phyloP scores from a whole-genome alignment of 352 stramenopile species.

The Plasmopara muralis region DNA sequence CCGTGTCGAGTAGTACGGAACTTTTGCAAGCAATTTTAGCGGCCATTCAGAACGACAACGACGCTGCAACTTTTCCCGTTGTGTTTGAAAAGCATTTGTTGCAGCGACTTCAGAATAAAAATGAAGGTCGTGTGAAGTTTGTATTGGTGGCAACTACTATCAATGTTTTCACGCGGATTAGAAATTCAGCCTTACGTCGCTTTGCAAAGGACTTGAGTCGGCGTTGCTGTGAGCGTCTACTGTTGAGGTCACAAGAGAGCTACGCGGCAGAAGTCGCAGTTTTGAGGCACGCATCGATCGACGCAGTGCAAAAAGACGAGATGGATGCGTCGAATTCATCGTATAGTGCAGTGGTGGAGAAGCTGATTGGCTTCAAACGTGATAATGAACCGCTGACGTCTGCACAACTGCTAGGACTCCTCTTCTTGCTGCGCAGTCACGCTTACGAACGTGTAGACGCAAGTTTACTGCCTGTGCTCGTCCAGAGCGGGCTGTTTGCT shows the following conservation, averaged over 20 bases:
- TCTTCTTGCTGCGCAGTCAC: conserved; percentile 28
- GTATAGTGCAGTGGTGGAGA: conserved; percentile 18
- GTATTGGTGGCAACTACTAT: conserved; percentile 19
- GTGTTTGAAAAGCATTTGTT: conserved; percentile 23
- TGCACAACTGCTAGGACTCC: conserved; percentile 28
- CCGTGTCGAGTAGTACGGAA: conserved; percentile 5
- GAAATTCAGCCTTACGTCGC: conserved; percentile 9
- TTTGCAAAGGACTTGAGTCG: conserved; percentile 15
- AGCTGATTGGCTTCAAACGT: conserved; percentile 16
- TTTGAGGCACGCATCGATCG: conserved; percentile 16
- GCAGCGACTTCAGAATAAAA: conserved; percentile 13
- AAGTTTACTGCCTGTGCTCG: conserved; percentile 17
- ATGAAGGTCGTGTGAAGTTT: conserved; percentile 15
- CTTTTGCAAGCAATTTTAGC: conserved; percentile 21
- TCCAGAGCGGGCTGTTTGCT: conserved; percentile 13
- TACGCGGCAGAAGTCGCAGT: conserved; percentile 13
- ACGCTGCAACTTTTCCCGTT: conserved; percentile 13
- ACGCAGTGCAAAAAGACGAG: conserved; percentile 1
- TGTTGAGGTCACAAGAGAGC: conserved; percentile 13
- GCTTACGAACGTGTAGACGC: not conserved
- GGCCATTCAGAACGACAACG: conserved; percentile 14
- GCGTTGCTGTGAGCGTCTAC: conserved; percentile 17
- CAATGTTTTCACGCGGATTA: conserved; percentile 27
- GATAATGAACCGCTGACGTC: conserved; percentile 23
- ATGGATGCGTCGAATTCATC: conserved; percentile 1